Conservation (phyloP, 2,329 filamentous ascomycete species). For the Aspergillus sp. region DNA sequence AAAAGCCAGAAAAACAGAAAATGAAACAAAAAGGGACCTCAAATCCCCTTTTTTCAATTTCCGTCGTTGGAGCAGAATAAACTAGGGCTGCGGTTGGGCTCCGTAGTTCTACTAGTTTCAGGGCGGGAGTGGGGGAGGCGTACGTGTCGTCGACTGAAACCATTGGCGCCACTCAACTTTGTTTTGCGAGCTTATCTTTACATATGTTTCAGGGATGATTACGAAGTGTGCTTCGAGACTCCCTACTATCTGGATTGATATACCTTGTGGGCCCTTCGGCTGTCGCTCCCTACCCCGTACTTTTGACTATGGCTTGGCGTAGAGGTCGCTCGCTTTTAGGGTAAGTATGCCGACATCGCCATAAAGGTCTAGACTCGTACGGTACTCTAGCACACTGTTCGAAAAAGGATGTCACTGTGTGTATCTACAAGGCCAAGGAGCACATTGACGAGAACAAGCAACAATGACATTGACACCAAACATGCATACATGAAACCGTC, state of each 20-base stretch:
- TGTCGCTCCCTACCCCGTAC: background rate
- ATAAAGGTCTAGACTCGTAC: too few relatives aligned
- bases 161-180: slow-evolving; percentile 9
- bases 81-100: slow-evolving; percentile 1
- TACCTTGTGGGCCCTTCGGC: background rate
- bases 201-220: background rate
- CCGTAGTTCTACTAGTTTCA: background rate
- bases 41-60: background rate
- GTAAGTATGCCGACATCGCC: too few relatives aligned
- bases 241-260: background rate
- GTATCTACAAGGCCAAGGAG: too few relatives aligned
- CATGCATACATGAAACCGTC: too few relatives aligned
- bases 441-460: too few relatives aligned
- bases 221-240: background rate
- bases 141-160: slow-evolving; percentile 10
- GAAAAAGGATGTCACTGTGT: too few relatives aligned
- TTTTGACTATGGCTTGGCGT: background rate
- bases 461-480: too few relatives aligned
- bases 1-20: background rate
- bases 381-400: too few relatives aligned
- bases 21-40: background rate
- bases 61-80: background rate
- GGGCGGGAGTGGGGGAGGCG: background rate
- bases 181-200: slow-evolving; percentile 10
- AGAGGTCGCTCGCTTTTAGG: too few relatives aligned